phyloP scores from a whole-genome alignment of 805 yeast species.

The Citeromyces matritensis region DNA sequence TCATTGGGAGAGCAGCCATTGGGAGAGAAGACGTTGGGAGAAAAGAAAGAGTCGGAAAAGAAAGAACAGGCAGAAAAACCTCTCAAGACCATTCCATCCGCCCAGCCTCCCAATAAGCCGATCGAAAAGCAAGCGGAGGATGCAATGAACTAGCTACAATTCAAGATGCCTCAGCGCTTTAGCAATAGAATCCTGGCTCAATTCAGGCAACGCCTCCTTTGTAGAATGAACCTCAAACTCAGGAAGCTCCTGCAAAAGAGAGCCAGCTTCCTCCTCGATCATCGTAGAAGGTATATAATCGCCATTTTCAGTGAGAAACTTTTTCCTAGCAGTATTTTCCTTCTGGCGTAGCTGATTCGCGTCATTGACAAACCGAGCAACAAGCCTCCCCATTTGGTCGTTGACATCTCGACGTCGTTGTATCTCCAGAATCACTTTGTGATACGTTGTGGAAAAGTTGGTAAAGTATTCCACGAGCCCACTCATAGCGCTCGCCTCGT shows the following conservation, averaged over 20 bases:
- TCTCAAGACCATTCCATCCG: background rate
- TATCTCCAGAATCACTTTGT: conserved; percentile 33
- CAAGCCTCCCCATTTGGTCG: conserved; percentile 19
- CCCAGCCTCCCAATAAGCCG: background rate
- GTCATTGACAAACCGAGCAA: conserved; percentile 23
- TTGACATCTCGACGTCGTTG: conserved; percentile 30
- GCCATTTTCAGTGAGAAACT: conserved; percentile 31
- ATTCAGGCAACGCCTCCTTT: conserved; percentile 5
- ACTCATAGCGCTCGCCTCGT: conserved; percentile 2
- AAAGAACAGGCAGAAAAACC: conserved; percentile 1
- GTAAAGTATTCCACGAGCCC: conserved; percentile 32
- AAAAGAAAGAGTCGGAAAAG: conserved; percentile 18
- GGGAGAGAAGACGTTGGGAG: conserved; percentile 2
- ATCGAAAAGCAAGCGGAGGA: background rate
- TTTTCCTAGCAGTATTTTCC: conserved; percentile 25
- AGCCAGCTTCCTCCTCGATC: conserved; percentile 4
- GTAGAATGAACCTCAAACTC: conserved; percentile 3
- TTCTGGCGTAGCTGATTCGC: conserved; percentile 21
- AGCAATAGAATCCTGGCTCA: background rate
- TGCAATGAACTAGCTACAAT: background rate
- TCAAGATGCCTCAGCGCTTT: too few species aligned
- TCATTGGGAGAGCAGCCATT: conserved; percentile 4
- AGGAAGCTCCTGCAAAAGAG: conserved; percentile 5
- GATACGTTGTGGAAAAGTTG: conserved; percentile 34
- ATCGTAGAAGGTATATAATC: conserved; percentile 34